Evolutionary conservation across 768 basidiomycete genomes (phyloP).

Genomic region (Suillus paluster): DNA sequence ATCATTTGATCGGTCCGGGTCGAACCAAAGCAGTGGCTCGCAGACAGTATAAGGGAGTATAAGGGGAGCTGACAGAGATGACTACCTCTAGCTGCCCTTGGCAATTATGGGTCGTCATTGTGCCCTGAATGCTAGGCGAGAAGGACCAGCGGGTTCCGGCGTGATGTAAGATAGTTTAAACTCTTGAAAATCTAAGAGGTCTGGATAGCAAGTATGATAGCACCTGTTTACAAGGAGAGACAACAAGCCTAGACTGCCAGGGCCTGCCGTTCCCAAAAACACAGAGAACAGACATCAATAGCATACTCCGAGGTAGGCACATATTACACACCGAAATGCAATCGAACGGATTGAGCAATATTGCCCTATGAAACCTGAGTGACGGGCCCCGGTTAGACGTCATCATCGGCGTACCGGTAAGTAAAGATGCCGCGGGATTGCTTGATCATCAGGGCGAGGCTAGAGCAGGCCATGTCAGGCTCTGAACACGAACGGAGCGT

Average conservation of each 20-base stretch:
- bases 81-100: too few species aligned
- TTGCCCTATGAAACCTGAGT: neutral
- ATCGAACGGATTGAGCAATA: neutral
- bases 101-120: neutral
- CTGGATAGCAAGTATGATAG: neutral
- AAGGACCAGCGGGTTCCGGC: neutral
- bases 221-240: neutral
- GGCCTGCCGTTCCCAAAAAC: neutral
- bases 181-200: neutral
- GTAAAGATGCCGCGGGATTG: conserved; percentile 2
- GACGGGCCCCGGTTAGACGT: neutral
- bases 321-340: neutral
- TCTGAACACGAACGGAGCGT: neutral
- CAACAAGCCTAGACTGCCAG: neutral
- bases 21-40: neutral
- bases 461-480: neutral
- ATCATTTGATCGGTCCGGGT: neutral
- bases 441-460: neutral
- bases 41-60: too few species aligned
- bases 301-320: neutral
- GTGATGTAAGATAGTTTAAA: neutral
- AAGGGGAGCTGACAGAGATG: too few species aligned
- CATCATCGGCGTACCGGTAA: too few species aligned
- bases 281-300: neutral
- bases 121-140: neutral